Conservation (phyloP, 2,329 filamentous ascomycete genomes). For the Pseudonectria foliicola region DNA sequence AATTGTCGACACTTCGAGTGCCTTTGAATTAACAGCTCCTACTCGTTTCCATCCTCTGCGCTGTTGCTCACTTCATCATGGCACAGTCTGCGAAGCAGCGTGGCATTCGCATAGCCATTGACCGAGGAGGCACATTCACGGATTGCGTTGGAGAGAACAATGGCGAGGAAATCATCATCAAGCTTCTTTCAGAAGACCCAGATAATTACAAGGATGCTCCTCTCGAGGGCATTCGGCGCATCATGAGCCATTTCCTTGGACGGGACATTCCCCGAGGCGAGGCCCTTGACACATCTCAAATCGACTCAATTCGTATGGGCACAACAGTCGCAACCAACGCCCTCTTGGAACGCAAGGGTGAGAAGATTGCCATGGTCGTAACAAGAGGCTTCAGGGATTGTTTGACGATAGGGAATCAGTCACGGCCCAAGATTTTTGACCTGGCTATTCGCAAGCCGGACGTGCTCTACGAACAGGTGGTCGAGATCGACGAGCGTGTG, state of each 20-base stretch:
- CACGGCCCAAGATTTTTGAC: conserved; percentile 83
- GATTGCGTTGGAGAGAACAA: conserved; percentile 82
- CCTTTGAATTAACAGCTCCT: too few species aligned
- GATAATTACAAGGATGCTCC: conserved; percentile 87
- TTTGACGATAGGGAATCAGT: conserved; percentile 84
- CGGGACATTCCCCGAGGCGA: conserved; percentile 73
- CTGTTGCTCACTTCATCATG: conserved; percentile 23
- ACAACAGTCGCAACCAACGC: conserved; percentile 94
- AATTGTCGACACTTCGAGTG: too few species aligned
- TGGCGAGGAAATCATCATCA: conserved; percentile 75
- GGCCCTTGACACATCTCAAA: conserved; percentile 70
- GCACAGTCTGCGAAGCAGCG: conserved; percentile 32
- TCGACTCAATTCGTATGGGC: conserved; percentile 91
- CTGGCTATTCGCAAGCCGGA: conserved; percentile 81
- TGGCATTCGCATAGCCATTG: conserved; percentile 69
- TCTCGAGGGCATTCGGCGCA: conserved; percentile 80
- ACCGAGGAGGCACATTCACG: conserved; percentile 83
- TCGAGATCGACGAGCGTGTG: conserved; percentile 88
- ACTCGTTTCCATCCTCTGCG: conserved; percentile 2
- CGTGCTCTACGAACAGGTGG: conserved; percentile 73
- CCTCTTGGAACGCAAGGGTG: conserved; percentile 81
- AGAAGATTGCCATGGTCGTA: conserved; percentile 79
- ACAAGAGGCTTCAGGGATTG: conserved; percentile 86
- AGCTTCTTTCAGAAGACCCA: conserved; percentile 84
- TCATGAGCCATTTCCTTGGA: conserved; percentile 70